Base-by-base conservation (phyloP, 805 yeast species). In the Saccharomycopsis malanga region DNA sequence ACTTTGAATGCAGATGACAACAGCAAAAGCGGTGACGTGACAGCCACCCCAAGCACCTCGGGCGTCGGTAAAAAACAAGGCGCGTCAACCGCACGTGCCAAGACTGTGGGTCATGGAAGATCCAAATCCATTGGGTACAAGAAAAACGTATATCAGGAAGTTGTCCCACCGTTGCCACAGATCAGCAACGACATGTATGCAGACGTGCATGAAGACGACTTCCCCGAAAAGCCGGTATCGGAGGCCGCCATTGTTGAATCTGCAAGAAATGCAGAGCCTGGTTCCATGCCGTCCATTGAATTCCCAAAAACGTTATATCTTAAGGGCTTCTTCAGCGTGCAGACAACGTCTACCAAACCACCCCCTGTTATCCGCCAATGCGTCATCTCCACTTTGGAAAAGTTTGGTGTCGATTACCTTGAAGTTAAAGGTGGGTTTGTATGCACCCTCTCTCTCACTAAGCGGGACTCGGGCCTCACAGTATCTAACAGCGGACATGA, bases 401-500 rank as follows among this genome's bases (percentile, higher is more conserved):
- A 78, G 53, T 70, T 87, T 59, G 87, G 87, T 23, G 93, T 91
- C 42, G 77, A 79, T 50, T 89, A 75, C 62, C 83, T 81, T 53
- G 98, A 89, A 65, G 95, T 89, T 20, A 83, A 83, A 59, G 97
- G 98, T 49, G 98, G 97, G 0, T 89, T 91, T 62, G 75, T 87
- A 21, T 89, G 98, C 68, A 73, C 79, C 7, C 47, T 36, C 39
- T 35, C 24, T 22, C 24, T 42, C 14, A 39, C 24, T 21, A 50
- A 40, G 34, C 39, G 22, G 25, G 42, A 39, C 12, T 12, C 47
- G n/a, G 32, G 30, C 34, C 20, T 34, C 7, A 39, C 40, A 3
- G 24, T 40, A 22, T 12, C 24, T 23, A 35, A 34, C 27, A 35
- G 24, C 17, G 20, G 23, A 14, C 40, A 34, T 20, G 34, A 17